Evolutionary conservation across 2,329 filamentous ascomycete genomes (phyloP), one percentile per base, ranked within the genome.

Genomic region (Ceratocystis variospora): DNA sequence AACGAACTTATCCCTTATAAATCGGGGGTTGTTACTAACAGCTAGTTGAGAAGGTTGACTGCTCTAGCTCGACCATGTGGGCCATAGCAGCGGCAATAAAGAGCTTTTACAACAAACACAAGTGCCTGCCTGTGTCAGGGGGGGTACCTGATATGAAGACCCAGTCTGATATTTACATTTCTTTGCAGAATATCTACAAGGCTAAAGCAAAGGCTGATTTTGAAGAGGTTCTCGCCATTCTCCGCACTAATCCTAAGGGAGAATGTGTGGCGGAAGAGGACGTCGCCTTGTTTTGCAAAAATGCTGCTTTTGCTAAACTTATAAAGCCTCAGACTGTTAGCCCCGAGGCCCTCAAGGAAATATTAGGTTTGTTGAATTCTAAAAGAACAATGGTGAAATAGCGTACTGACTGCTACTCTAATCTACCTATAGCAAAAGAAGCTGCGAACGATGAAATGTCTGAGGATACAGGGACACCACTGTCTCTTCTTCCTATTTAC

Each of bases 81-180:
- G 77, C 92, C 68, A 93, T 96, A 70, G 88, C 89, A 7, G 81
- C 85, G 66, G 92, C 93, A 0, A 80, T 97, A 66, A 85, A 85
- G 68, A 73, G 81, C 22, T 99, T 99, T 75, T 87, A 93, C 74
- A 75, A 82, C 8, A 84, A 84, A 65, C 85, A 96, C 73, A 77
- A 81, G 6, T 81, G 87, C 33, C 80, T 99, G 4, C 94, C 94
- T 17, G 79, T 99, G 0, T 87, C 92, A 0, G 95, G 94, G 12
- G 86, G 87, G 2, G 79, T 99, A 1, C 94, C 95, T 1, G 94
- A 99, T 74, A 99, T 99, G 94, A 99, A 99, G 78, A 91, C 94
- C 2, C 84, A 93, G 73, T 96, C 92, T 2, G 84, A 81, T 66
- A 88, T 95, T 69, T 99, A 99, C 77, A 87, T 99, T 70, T 81